Evolutionary conservation across 1,284 basidiomycete genomes (phyloP).

Genomic region (Moesziomyces sp.): DNA sequence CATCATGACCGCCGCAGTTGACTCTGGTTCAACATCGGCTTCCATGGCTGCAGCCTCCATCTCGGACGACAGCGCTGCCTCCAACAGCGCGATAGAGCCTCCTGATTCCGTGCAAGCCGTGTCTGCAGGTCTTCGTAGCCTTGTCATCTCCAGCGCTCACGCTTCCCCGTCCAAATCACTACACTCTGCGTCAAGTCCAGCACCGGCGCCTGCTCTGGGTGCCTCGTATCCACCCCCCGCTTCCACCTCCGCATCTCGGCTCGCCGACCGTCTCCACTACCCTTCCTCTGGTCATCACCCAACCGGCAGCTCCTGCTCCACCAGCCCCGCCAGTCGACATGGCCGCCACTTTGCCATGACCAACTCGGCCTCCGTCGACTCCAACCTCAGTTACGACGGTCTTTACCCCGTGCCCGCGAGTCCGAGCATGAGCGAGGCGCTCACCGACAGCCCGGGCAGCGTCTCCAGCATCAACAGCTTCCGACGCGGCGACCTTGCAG

Average conservation of each 20-base stretch:
- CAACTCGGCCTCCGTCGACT: slow-evolving; percentile 38
- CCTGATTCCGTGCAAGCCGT: slow-evolving; percentile 41
- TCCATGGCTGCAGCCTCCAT: slow-evolving; percentile 10
- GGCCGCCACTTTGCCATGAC: slow-evolving; percentile 39
- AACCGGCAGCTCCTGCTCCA: slow-evolving; percentile 16
- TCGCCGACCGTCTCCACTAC: slow-evolving; percentile 13
- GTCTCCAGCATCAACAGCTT: slow-evolving; percentile 59
- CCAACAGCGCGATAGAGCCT: slow-evolving; percentile 33
- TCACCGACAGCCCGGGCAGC: slow-evolving; percentile 58
- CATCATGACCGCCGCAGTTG: slow-evolving; percentile 24
- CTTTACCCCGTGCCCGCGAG: slow-evolving; percentile 34
- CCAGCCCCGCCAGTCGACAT: slow-evolving; percentile 28
- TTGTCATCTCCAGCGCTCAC: slow-evolving; percentile 19
- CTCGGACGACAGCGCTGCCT: slow-evolving; percentile 20
- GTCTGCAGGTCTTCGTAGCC: slow-evolving; percentile 30
- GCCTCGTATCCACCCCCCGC: slow-evolving; percentile 25
- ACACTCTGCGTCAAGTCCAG: slow-evolving; percentile 6
- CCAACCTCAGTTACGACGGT: slow-evolving; percentile 29
- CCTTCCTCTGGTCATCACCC: slow-evolving; percentile 1
- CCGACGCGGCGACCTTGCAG: slow-evolving; percentile 60
- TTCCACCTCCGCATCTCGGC: slow-evolving; percentile 8
- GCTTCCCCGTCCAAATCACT: not conserved
- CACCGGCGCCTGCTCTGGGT: slow-evolving; percentile 13
- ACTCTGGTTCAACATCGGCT: slow-evolving; percentile 22
- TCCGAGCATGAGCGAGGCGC: slow-evolving; percentile 50